These are phyloP conservation scores for Cenchrus purpureus DNA, from an alignment of 176 grass and related monocot genomes.

Conservation along the genomic window DNA sequence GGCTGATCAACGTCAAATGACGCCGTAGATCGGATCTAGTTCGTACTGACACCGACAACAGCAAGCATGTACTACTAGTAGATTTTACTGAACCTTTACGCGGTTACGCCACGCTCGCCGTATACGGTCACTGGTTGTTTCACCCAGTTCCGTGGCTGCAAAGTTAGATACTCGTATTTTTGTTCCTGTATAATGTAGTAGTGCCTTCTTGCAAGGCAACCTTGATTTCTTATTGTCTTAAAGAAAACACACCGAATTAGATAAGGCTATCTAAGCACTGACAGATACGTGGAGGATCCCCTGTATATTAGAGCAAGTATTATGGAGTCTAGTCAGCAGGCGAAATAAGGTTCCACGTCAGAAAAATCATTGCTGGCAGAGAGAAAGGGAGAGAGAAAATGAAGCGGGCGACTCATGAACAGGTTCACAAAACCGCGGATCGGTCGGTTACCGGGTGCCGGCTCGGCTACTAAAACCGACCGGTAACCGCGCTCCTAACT, in stretches of 20 bases:
- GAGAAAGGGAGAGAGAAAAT: too few species aligned
- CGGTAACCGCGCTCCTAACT: too few species aligned
- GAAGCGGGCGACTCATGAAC: too few species aligned
- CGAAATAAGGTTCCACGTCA: too few species aligned
- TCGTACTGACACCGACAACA: slow-evolving; percentile 16
- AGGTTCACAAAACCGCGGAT: too few species aligned
- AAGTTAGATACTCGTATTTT: neutral
- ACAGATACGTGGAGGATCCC: neutral
- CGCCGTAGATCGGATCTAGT: slow-evolving; percentile 14
- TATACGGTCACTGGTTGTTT: neutral
- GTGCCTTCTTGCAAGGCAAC: neutral
- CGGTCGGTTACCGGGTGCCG: too few species aligned
- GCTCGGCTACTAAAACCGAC: too few species aligned
- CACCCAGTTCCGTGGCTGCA: neutral
- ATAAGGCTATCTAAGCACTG: neutral
- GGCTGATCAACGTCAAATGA: neutral
- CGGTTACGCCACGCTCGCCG: slow-evolving; percentile 19
- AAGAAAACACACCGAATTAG: neutral
- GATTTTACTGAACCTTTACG: too few species aligned
- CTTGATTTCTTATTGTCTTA: neutral
- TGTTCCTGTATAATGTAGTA: neutral
- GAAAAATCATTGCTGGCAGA: too few species aligned
- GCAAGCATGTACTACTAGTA: too few species aligned
- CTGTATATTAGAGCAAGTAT: neutral
- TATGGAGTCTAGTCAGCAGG: too few species aligned